Evolutionary conservation across 352 stramenopile species (phyloP).

Genomic region (Aphanomyces stellatus): DNA sequence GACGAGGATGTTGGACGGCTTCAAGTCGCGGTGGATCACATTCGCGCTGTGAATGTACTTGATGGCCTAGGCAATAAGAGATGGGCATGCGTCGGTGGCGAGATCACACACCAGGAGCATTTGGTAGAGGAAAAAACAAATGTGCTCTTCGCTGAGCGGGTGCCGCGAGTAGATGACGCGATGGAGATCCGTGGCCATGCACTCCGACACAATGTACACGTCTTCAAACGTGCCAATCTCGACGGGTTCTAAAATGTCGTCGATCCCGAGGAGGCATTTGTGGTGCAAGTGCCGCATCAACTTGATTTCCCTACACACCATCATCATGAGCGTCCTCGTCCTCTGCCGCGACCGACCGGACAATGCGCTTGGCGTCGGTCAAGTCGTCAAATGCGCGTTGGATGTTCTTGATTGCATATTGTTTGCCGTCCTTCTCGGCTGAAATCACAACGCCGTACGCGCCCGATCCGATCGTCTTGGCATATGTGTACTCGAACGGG

Average conservation of each 20-base stretch:
- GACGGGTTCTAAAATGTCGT: slow-evolving; percentile 63
- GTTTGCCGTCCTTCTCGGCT: slow-evolving; percentile 33
- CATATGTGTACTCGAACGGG: slow-evolving; percentile 63
- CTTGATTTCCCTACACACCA: slow-evolving; percentile 80
- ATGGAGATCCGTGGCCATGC: slow-evolving; percentile 87
- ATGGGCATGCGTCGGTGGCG: not conserved
- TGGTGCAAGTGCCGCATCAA: slow-evolving; percentile 87
- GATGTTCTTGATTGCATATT: slow-evolving; percentile 95
- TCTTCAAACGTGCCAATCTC: slow-evolving; percentile 47
- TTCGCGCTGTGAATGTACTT: slow-evolving; percentile 91
- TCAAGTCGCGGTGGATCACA: slow-evolving; percentile 94
- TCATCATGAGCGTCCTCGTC: not conserved
- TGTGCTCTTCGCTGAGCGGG: slow-evolving; percentile 74
- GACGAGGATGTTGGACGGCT: slow-evolving; percentile 96
- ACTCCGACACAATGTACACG: slow-evolving; percentile 86
- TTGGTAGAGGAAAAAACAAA: slow-evolving; percentile 88
- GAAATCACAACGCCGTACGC: slow-evolving; percentile 89
- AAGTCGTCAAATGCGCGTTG: slow-evolving; percentile 93
- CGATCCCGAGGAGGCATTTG: slow-evolving; percentile 82
- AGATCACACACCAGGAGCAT: slow-evolving; percentile 38
- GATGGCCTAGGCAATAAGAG: slow-evolving; percentile 58
- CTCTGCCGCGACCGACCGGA: slow-evolving; percentile 38
- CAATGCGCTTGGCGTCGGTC: slow-evolving; percentile 98
- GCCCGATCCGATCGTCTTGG: slow-evolving; percentile 84
- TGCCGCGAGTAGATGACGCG: slow-evolving; percentile 86